Conservation (phyloP, 1,139 yeast genomes). For the Suhomyces bokatorum region DNA sequence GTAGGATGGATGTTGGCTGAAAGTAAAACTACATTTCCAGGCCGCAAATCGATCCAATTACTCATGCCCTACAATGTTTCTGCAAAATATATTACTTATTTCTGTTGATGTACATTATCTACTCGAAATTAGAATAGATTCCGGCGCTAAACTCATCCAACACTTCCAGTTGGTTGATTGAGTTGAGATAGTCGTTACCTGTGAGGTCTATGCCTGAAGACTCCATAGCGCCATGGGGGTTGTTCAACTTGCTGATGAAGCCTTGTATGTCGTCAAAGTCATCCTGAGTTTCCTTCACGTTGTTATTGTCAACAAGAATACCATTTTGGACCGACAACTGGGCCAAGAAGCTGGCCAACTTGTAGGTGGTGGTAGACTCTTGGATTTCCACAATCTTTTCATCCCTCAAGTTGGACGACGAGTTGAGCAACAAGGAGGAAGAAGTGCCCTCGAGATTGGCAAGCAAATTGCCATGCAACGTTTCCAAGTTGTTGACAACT, state of each 20-base stretch:
- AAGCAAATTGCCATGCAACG: constrained; percentile 32
- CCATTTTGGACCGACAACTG: constrained; percentile 67
- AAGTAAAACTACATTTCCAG: too few relatives aligned
- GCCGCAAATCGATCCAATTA: too few relatives aligned
- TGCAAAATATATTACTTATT: too few relatives aligned
- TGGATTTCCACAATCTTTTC: constrained; percentile 23
- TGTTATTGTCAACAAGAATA: constrained; percentile 47
- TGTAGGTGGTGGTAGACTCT: constrained; percentile 35
- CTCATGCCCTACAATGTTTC: too few relatives aligned
- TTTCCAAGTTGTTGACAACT: constrained; percentile 30
- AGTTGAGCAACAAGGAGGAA: constrained; percentile 11
- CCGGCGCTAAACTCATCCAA: constrained; percentile 88
- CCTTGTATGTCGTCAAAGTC: constrained; percentile 45
- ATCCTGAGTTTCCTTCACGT: constrained; percentile 41
- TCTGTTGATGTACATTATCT: constrained; percentile 4
- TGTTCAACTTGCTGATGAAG: constrained; percentile 14
- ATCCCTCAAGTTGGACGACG: constrained; percentile 12
- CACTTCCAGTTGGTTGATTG: constrained; percentile 57
- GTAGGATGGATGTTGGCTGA: too few relatives aligned
- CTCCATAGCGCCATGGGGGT: constrained; percentile 9
- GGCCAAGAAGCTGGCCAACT: constrained; percentile 70
- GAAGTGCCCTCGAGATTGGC: constrained; percentile 9
- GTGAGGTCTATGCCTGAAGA: constrained; percentile 19
- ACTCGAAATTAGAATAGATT: constrained; percentile 82
- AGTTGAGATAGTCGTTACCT: constrained; percentile 45